Base-by-base conservation (phyloP, 2,329 filamentous ascomycete genomes). In the Colletotrichum shisoi region DNA sequence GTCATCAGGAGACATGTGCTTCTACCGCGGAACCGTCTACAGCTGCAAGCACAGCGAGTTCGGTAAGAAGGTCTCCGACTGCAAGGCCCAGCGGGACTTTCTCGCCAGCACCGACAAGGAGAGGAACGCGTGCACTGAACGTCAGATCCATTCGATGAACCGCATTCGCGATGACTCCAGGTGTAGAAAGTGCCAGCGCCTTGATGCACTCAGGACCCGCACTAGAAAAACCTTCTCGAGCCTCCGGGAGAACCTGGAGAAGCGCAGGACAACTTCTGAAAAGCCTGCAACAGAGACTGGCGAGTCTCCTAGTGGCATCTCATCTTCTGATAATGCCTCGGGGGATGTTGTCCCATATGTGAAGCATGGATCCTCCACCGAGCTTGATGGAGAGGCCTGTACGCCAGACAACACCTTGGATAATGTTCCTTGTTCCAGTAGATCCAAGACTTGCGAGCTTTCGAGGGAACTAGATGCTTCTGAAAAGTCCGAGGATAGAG, bases 11-110 rank as follows among this genome's bases (percentile, higher is more conserved):
- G 67, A 7, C 54, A 73, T 73, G 72, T 73, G 72, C 52, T 70
- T 69, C 66, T 69, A 72, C 57, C 63, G 69, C 39, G 48, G 63
- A 11, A 67, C 66, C 15, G 27, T 69, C 4, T 71, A 72, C 57
- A n/a, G 27, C 53, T 73, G 72, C 56, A 69, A 66, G 37, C 71
- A 73, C 46, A 62, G 42, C 42, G 54, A 58, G 24, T 46, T 58
- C 37, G 64, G 65, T 34, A 44, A 63, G 21, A 69, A 65, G 34
- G 46, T 68, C 17, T 39, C 56, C 13, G 17, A 56, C 17, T 69
- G 68, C 45, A 17, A 46, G 17, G 24, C 44, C 11, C 64, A 69
- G 31, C 8, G 39, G 15, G 56, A 68, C 13, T 64, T 69, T 12
- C 24, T 64, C 2, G 51, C 39, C 13, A 56, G 61, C n/a, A 51